These are phyloP conservation scores for Actinomortierella wolfii DNA, from an alignment of 371 early-diverging fungal genomes.

Conservation along the genomic window DNA sequence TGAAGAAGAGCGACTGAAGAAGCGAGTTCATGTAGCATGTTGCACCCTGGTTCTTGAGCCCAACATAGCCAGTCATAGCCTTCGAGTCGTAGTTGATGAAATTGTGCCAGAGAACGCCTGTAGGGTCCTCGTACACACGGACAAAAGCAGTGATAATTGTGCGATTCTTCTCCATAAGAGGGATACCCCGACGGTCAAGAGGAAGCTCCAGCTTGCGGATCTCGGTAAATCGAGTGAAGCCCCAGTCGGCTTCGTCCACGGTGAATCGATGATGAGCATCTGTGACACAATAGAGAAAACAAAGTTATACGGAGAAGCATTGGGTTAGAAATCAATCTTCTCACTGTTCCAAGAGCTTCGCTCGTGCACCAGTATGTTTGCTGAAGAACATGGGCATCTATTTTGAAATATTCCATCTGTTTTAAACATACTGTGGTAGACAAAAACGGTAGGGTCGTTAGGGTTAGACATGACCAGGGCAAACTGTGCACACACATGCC, in stretches of 20 bases:
- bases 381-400: no score
- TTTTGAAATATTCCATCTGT: no score
- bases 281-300: constrained; percentile 24
- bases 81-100: constrained; percentile 88
- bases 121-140: constrained; percentile 83
- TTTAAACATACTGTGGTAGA: constrained; percentile 59
- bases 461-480: constrained; percentile 80
- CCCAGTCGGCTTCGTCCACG: constrained; percentile 91
- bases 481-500: constrained; percentile 93
- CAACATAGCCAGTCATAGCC: constrained; percentile 91
- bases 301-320: constrained; percentile 1
- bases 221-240: constrained; percentile 84
- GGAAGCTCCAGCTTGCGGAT: constrained; percentile 53
- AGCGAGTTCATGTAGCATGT: constrained; percentile 99
- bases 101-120: constrained; percentile 94
- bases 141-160: constrained; percentile 78
- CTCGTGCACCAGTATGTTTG: no score
- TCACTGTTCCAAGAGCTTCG: no score
- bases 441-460: constrained; percentile 70
- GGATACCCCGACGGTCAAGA: constrained; percentile 54
- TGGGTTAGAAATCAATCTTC: background rate
- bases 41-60: constrained; percentile 98
- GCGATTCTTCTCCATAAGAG: constrained; percentile 71
- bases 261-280: constrained; percentile 87
- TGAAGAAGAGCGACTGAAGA: constrained; percentile 96